phyloP scores from a whole-genome alignment of 768 basidiomycete genomes.

The Tephrocybe sp. region DNA sequence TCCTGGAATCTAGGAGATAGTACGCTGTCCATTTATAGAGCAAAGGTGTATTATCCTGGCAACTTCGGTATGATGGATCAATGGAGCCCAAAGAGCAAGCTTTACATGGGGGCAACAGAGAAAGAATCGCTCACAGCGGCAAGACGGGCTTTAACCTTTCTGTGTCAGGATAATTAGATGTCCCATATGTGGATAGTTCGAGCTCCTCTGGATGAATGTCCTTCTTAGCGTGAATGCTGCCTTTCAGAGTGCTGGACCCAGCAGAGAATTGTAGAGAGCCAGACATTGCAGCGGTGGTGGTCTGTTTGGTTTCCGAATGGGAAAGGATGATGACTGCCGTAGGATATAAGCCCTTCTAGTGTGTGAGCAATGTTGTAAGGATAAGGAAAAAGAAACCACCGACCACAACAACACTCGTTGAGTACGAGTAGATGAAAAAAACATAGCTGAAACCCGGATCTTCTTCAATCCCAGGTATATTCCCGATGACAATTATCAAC shows the following conservation, averaged over 20 bases:
- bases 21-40: too few relatives aligned
- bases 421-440: conserved; percentile 7
- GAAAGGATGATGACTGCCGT: conserved; percentile 4
- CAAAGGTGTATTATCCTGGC: too few relatives aligned
- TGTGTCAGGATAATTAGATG: neutral
- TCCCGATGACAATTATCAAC: conserved; percentile 6
- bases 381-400: neutral
- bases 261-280: neutral
- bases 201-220: neutral
- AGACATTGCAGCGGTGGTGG: neutral
- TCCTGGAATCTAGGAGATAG: too few relatives aligned
- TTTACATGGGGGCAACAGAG: too few relatives aligned
- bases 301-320: neutral
- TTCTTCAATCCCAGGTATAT: conserved; percentile 1
- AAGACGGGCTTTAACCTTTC: neutral
- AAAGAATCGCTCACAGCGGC: neutral
- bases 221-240: neutral
- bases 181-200: neutral
- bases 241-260: neutral
- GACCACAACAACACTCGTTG: conserved; percentile 10
- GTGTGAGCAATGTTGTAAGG: neutral
- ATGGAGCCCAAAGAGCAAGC: too few relatives aligned
- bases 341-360: conserved; percentile 8
- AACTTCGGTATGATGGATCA: too few relatives aligned
- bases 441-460: conserved; percentile 1